These are phyloP conservation scores for Ricinus communis DNA, from an alignment of 345 rosid genomes.

Conservation along the genomic window DNA sequence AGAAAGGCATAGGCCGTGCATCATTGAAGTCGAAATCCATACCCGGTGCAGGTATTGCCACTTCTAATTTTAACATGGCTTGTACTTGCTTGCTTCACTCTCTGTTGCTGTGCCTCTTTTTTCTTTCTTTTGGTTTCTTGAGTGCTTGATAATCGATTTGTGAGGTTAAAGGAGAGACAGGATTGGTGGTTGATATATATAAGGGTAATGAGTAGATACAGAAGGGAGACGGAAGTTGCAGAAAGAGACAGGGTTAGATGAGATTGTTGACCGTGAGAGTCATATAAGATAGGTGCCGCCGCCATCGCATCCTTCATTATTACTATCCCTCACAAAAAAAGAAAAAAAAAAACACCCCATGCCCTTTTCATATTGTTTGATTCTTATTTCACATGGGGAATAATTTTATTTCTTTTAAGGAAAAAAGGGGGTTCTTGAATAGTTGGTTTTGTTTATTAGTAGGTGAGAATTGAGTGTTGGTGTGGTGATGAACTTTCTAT, in stretches of 20 bases:
- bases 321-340: too few species aligned
- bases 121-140: not conserved
- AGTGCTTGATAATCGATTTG: not conserved
- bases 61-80: constrained; percentile 38
- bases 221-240: not conserved
- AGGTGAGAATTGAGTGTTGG: not conserved
- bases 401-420: not conserved
- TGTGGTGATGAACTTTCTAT: not conserved
- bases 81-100: not conserved
- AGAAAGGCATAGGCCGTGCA: constrained; percentile 35
- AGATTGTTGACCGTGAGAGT: constrained; percentile 12
- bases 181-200: not conserved
- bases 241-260: not conserved
- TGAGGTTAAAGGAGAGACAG: not conserved
- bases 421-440: too few species aligned
- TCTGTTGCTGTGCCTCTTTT: not conserved
- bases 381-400: not conserved
- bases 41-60: constrained; percentile 39
- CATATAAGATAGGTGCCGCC: constrained; percentile 11
- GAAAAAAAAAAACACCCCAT: not conserved
- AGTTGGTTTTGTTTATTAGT: not conserved
- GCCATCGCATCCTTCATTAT: constrained; percentile 2
- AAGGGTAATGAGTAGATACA: not conserved
- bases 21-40: constrained; percentile 60
- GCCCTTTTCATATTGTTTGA: not conserved